Conservation (phyloP, 192 early-diverging fungal genomes). For the Coemansia sp. region DNA sequence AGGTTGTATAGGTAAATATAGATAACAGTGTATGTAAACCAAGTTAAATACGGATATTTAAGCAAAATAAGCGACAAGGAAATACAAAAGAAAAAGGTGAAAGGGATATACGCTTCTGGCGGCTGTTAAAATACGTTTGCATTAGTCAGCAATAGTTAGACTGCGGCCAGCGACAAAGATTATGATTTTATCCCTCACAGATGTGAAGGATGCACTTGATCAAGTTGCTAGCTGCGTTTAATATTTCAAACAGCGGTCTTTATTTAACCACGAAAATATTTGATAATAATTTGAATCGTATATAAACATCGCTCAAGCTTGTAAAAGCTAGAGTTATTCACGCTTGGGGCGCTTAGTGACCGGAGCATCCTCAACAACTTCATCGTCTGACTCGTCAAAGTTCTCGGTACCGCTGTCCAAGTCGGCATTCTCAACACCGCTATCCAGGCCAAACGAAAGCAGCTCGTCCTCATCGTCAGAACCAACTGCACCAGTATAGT, state of each 20-base stretch:
- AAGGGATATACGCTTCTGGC: background rate
- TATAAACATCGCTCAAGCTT: conserved; percentile 11
- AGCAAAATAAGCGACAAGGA: too few species aligned
- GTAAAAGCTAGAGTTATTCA: conserved; percentile 6
- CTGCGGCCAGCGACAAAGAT: background rate
- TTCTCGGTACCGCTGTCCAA: conserved; percentile 4
- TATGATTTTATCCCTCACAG: background rate
- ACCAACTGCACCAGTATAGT: conserved; percentile 75
- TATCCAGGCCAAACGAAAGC: conserved; percentile 60
- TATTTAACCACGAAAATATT: background rate
- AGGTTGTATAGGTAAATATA: background rate
- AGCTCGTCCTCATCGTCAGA: conserved; percentile 71
- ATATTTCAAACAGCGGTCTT: background rate
- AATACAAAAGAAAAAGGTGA: too few species aligned
- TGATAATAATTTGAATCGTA: conserved; percentile 6
- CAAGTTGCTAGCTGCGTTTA: background rate
- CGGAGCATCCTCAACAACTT: conserved; percentile 40
- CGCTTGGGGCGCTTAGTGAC: conserved; percentile 38
- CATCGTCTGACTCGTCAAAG: conserved; percentile 20
- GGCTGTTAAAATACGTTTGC: background rate
- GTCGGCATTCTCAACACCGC: conserved; percentile 20
- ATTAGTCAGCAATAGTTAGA: conserved; percentile 8
- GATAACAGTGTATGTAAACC: too few species aligned
- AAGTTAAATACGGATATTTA: too few species aligned
- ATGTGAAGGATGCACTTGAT: background rate